Evolutionary conservation across 306 rosid genomes (phyloP), one percentile per base, ranked within the genome.

Genomic region (Clitoria ternatea): DNA sequence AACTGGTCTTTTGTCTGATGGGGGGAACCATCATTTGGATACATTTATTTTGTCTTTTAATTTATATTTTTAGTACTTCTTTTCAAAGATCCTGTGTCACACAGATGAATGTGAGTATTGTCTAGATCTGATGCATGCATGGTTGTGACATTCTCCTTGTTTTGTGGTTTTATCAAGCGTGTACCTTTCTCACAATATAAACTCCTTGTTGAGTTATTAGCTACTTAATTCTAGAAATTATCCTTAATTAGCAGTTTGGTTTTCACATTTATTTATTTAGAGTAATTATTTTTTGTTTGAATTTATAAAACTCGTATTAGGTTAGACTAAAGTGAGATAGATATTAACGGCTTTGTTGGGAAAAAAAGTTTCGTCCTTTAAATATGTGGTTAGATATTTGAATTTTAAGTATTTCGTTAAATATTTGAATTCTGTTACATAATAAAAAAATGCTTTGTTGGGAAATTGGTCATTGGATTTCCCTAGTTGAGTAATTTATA

Each of bases 1-100:
- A 92, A 89, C 77, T 92, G 97, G 97, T 87, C 97, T 74, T 92
- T 89, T 72, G 81, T 85, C 75, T 92, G 83, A 87, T 36, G 63
- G 43, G 1, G 19, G 30, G 37, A 18, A 49, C 39, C 37, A 32
- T 32, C 29, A 32, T 45, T 72, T 0, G 4, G 61, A 59, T 59
- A 7, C 23, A n/a, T n/a, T 42, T 70, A 17, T 19, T 43, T 29
- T 30, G n/a, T 30, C 60, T 72, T 43, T n/a, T 71, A 60, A 33
- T 60, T 48, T 72, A 70, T 55, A 0, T 37, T 14, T 4, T 43
- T 15, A 20, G 39, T 73, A 69, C 49, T 42, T 29, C 49, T 42
- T 29, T 5, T 14, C 42, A 30, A 22, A 71, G 78, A 77, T 70
- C 56, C 55, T 69, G 50, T 39, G 50, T 39, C 36, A 4, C 56